phyloP scores from a whole-genome alignment of 2,329 filamentous ascomycete species.

The Penicillium nordicum region DNA sequence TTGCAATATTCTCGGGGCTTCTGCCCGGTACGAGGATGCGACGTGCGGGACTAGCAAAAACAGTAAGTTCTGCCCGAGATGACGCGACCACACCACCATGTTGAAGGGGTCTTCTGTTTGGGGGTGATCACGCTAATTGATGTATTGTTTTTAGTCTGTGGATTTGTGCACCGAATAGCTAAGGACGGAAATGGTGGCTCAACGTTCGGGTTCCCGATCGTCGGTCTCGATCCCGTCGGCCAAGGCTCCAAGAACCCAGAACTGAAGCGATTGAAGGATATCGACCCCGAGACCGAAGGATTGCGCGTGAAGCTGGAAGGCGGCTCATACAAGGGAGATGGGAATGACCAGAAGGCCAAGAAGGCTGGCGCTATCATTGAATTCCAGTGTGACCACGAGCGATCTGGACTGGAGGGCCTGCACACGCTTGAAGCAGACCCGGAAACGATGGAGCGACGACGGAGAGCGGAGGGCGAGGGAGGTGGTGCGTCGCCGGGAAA shows the following conservation, averaged over 20 bases:
- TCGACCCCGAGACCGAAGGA: slow-evolving; percentile 68
- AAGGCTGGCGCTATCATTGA: slow-evolving; percentile 65
- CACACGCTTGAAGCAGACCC: slow-evolving; percentile 21
- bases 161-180: slow-evolving; percentile 58
- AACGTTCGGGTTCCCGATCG: slow-evolving; percentile 65
- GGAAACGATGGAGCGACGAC: not conserved
- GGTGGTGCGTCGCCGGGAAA: slow-evolving; percentile 12
- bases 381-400: slow-evolving; percentile 73
- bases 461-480: slow-evolving; percentile 20
- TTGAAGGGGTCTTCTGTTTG: not conserved
- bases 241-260: slow-evolving; percentile 55
- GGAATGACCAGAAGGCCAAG: slow-evolving; percentile 57
- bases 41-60: slow-evolving; percentile 37
- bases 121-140: not conserved
- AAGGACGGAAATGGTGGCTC: slow-evolving; percentile 50
- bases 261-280: slow-evolving; percentile 62
- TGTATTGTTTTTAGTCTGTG: slow-evolving; percentile 61
- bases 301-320: slow-evolving; percentile 66
- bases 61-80: slow-evolving; percentile 24
- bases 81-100: not conserved
- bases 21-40: slow-evolving; percentile 23
- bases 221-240: slow-evolving; percentile 62
- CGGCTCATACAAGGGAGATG: slow-evolving; percentile 52
- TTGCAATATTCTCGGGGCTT: slow-evolving; percentile 31
- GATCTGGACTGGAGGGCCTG: slow-evolving; percentile 65